A percentile compares a stretch with the other conserved stretches of the same genome.
These are phyloP conservation scores for Nyssa sinensis DNA, from an alignment of 148 eudicot species.

Conservation along the genomic window DNA sequence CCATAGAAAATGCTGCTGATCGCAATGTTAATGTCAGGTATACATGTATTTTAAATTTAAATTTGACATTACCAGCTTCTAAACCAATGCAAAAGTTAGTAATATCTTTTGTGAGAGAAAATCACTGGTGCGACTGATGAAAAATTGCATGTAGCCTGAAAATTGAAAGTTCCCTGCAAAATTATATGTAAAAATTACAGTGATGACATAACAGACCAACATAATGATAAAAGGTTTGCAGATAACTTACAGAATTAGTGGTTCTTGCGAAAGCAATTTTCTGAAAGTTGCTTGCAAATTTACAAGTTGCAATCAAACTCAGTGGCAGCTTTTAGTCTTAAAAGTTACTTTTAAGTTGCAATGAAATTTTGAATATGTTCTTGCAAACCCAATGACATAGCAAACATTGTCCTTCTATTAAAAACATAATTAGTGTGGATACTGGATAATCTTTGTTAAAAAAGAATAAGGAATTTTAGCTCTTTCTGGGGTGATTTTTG, in stretches of 20 bases:
- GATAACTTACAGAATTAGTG: neutral
- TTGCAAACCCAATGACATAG: no score
- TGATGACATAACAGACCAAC: neutral
- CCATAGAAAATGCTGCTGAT: constrained; percentile 76
- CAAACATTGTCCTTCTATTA: no score
- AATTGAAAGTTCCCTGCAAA: neutral
- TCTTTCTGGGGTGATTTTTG: no score
- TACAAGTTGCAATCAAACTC: neutral
- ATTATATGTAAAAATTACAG: neutral
- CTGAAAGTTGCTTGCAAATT: neutral
- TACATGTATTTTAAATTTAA: neutral
- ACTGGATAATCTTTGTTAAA: no score
- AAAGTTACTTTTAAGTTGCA: no score
- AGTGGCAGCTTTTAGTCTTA: neutral
- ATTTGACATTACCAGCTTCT: neutral
- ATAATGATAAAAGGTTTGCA: neutral
- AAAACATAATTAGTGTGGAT: no score
- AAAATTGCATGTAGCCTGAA: neutral
- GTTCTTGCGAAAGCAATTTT: neutral
- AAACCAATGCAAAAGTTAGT: neutral
- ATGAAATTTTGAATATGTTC: no score
- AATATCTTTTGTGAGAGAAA: neutral
- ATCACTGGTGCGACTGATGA: neutral
- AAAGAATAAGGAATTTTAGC: no score
- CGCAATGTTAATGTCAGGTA: constrained; percentile 71